Evolutionary conservation across 2,329 filamentous ascomycete species (phyloP), one percentile per base, ranked within the genome.

Genomic region (Claviceps digitariae): DNA sequence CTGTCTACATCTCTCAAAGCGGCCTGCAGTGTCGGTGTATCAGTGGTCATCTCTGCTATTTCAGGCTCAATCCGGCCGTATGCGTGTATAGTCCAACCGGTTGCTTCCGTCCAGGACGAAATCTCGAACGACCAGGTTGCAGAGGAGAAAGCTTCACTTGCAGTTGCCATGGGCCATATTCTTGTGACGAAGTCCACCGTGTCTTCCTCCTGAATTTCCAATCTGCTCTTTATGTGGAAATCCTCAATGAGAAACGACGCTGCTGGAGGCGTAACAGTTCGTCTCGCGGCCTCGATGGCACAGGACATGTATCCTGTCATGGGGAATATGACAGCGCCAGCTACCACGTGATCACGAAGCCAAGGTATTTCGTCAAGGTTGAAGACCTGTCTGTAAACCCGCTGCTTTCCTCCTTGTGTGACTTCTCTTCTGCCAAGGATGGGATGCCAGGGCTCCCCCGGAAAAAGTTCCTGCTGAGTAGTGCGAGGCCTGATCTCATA

Each of bases 281-380:
- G 40, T 48, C 53, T 51, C n/a, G 46, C 50, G n/a, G 66, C 68
- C 54, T 67, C 64, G 2, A 66, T 62, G 7, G 63, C 64, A 56
- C 65, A 64, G 31, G 60, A 60, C 31, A 71, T 60, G 55, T 68
- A 70, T n/a, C 63, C 68, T 2, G 68, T 65, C 23, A 58, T 64
- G 2, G 69, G 69, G 52, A 69, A 69, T 2, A 71, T 60, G n/a
- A 66, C 55, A 20, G 59, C 58, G 2, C 57, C 57, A 12, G 62
- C 58, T 3, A 70, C 60, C 6, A 58, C 57, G 51, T 72, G 69
- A 38, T 68, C 66, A 2, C 54, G 54, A 7, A 72, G 51, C 69
- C 68, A 71, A 1, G 65, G 62, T 0, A 65, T 54, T 48, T 68
- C 62, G 13, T 61, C 61, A 3, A 65, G 52, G 1, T 54, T 54